Evolutionary conservation across 129 eudicot species (phyloP).

Genomic region (Artemisia annua): DNA sequence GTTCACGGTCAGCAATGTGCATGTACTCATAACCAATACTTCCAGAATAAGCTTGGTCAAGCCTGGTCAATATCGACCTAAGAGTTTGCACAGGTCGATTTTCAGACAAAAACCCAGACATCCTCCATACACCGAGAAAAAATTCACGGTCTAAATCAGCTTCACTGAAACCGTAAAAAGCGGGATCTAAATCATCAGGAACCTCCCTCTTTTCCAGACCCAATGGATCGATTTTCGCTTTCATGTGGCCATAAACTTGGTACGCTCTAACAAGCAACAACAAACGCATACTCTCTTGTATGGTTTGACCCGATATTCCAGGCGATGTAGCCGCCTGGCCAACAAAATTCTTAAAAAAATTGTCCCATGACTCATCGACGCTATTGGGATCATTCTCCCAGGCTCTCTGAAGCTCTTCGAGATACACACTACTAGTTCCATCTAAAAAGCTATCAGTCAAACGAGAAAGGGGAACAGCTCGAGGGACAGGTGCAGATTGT

Average conservation of each 20-base stretch:
- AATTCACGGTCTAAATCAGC: constrained; percentile 96
- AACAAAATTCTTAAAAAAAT: constrained; percentile 85
- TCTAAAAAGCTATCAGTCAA: constrained; percentile 90
- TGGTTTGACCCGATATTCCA: constrained; percentile 95
- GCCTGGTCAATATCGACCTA: constrained; percentile 74
- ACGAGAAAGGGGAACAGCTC: constrained; percentile 88
- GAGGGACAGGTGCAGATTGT: constrained; percentile 90
- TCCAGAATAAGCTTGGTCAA: constrained; percentile 96
- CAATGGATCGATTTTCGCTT: constrained; percentile 84
- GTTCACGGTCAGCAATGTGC: constrained; percentile 92
- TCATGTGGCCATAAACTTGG: constrained; percentile 96
- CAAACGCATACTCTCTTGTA: constrained; percentile 93
- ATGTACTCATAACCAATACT: constrained; percentile 91
- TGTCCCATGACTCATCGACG: constrained; percentile 99
- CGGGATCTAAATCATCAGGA: constrained; percentile 81
- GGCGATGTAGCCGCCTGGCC: constrained; percentile 92
- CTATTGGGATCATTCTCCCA: constrained; percentile 97
- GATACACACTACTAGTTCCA: constrained; percentile 95
- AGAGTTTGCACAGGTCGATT: constrained; percentile 96
- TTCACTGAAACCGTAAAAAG: constrained; percentile 77
- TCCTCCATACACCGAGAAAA: constrained; percentile 89
- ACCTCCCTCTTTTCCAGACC: constrained; percentile 68
- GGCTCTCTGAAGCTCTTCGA: constrained; percentile 95
- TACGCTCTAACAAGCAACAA: constrained; percentile 89
- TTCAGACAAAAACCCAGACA: constrained; percentile 94